Percentiles rank a stretch among this genome's conserved stretches.
Conservation (phyloP, 75 land plant species). For the Ceratopteris richardii region DNA sequence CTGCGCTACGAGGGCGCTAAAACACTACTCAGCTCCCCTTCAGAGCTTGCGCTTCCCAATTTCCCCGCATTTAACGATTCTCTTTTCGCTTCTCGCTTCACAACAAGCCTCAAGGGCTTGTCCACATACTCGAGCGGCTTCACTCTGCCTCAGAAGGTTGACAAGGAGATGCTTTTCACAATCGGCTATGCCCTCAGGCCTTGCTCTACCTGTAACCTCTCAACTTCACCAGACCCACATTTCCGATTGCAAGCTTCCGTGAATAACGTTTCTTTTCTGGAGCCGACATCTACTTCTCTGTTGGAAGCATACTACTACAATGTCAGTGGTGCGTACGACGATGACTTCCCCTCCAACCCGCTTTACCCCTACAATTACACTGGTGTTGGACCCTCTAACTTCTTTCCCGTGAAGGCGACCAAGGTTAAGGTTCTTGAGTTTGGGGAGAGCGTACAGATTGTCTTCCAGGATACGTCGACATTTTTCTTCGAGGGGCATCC, state of each 20-base stretch:
- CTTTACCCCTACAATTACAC: constrained; percentile 31
- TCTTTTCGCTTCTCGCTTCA: constrained; percentile 26
- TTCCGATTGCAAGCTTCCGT: background rate
- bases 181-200: constrained; percentile 18
- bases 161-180: constrained; percentile 32
- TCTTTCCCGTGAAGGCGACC: too few relatives aligned
- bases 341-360: constrained; percentile 15
- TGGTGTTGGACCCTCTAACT: background rate
- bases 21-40: too few relatives aligned
- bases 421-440: constrained; percentile 10
- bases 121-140: background rate
- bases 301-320: constrained; percentile 13
- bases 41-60: constrained; percentile 22
- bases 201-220: background rate
- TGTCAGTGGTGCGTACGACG: constrained; percentile 13
- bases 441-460: constrained; percentile 30
- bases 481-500: constrained; percentile 28
- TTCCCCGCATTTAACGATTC: constrained; percentile 40
- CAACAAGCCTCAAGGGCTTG: constrained; percentile 16
- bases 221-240: too few relatives aligned
- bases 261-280: background rate
- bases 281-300: background rate
- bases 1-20: constrained; percentile 9
- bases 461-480: constrained; percentile 30
- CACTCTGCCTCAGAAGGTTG: constrained; percentile 9